These are phyloP conservation scores for Schizosaccharomyces octosporus DNA, from an alignment of 805 yeast species.

Conservation along the genomic window DNA sequence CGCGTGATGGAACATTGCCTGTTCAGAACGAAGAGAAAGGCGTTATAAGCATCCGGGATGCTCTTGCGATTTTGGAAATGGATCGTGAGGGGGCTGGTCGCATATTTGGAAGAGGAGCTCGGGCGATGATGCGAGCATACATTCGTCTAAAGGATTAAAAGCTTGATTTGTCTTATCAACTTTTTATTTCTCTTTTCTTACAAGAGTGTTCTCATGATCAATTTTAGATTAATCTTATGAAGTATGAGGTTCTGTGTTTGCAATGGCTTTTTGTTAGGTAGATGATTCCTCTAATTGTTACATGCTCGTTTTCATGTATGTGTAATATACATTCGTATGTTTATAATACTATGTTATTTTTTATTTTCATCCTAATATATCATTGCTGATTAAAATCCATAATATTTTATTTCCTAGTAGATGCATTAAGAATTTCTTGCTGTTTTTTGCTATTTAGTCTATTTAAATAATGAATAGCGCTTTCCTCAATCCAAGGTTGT, in stretches of 20 bases:
- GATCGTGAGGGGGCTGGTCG: slow-evolving; percentile 1
- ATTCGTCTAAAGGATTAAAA: not conserved
- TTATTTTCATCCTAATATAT: not conserved
- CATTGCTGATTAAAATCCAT: not conserved
- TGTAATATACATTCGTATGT: too few relatives aligned
- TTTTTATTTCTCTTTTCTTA: too few relatives aligned
- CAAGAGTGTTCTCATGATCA: too few relatives aligned
- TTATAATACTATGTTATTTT: not conserved
- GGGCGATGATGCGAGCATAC: not conserved
- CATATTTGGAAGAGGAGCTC: not conserved
- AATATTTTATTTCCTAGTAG: not conserved
- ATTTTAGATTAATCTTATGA: too few relatives aligned
- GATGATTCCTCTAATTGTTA: too few relatives aligned
- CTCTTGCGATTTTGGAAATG: slow-evolving; percentile 1
- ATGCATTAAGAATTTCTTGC: not conserved
- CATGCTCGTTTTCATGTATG: too few relatives aligned
- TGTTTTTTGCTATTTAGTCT: not conserved
- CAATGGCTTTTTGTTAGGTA: too few relatives aligned
- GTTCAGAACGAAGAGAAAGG: not conserved
- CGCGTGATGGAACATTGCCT: not conserved
- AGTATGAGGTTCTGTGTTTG: too few relatives aligned
- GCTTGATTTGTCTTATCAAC: too few relatives aligned
- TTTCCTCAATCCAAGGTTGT: slow-evolving; percentile 49
- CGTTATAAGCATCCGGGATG: not conserved
- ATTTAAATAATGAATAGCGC: slow-evolving; percentile 25